Percentiles rank a stretch among this genome's conserved stretches.
These are phyloP conservation scores for Fusarium aywerte DNA, from an alignment of 2,329 filamentous ascomycete species.

Conservation along the genomic window DNA sequence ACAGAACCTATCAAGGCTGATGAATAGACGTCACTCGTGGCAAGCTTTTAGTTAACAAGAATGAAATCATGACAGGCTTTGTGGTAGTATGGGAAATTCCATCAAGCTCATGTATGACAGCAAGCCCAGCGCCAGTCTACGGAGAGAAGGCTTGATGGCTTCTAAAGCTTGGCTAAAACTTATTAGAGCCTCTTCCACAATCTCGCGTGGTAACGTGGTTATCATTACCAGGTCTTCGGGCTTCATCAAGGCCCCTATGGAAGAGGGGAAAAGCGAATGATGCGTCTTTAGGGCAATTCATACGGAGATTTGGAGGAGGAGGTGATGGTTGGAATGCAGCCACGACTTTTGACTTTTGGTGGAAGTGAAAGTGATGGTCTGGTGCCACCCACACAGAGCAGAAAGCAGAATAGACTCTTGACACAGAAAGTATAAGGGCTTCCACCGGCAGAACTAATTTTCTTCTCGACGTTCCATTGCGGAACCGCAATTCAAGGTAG, in stretches of 20 bases:
- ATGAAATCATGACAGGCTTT: background rate
- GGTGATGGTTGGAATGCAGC: slow-evolving; percentile 25
- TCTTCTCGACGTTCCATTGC: slow-evolving; percentile 27
- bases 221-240: background rate
- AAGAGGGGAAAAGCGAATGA: background rate
- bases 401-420: background rate
- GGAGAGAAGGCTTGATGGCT: background rate
- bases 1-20: background rate
- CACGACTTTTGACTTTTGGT: slow-evolving; percentile 13
- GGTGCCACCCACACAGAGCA: background rate
- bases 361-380: background rate
- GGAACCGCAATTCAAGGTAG: slow-evolving; percentile 6
- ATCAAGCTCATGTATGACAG: background rate
- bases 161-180: slow-evolving; percentile 16
- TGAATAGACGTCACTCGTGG: slow-evolving; percentile 13
- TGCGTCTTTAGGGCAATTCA: slow-evolving; percentile 5
- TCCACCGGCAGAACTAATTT: background rate
- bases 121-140: background rate
- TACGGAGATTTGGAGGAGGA: no score
- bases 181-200: slow-evolving; percentile 13
- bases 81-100: slow-evolving; percentile 1
- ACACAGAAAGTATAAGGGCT: background rate
- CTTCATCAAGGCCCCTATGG: background rate
- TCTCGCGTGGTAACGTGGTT: background rate
- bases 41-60: background rate